Evolutionary conservation across 768 basidiomycete species (phyloP).

Genomic region (Lentinus brumalis): DNA sequence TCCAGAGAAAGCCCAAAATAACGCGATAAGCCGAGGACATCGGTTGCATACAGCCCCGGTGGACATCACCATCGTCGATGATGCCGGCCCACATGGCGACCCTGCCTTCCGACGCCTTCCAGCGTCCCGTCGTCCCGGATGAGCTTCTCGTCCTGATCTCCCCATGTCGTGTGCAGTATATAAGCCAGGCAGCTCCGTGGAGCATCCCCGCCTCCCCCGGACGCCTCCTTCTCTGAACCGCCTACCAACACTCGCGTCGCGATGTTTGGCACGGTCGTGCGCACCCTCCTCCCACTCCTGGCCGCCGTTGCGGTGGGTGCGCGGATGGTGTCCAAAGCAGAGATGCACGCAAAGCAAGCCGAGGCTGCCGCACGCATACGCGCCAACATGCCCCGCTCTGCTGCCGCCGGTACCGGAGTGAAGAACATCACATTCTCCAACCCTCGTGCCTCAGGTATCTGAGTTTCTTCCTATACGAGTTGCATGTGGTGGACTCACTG

Average conservation of each 20-base stretch:
- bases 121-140: too few relatives aligned
- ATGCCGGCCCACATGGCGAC: neutral
- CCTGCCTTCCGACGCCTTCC: neutral
- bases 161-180: neutral
- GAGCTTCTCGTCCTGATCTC: too few relatives aligned
- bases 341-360: constrained; percentile 46
- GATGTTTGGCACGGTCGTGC: constrained; percentile 10
- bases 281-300: constrained; percentile 4
- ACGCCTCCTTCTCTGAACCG: too few relatives aligned
- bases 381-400: constrained; percentile 12
- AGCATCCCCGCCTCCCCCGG: neutral
- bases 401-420: constrained; percentile 26
- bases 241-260: too few relatives aligned
- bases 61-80: too few relatives aligned
- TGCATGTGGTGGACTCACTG: neutral
- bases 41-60: neutral
- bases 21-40: neutral
- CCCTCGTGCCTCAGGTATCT: constrained; percentile 63
- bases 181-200: neutral
- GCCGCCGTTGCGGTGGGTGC: constrained; percentile 9
- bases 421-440: constrained; percentile 75
- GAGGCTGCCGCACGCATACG: constrained; percentile 49
- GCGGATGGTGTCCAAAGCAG: constrained; percentile 35
- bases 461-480: too few relatives aligned
- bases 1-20: neutral